Conservation (phyloP, 768 basidiomycete species). For the Kwoniella sp. region DNA sequence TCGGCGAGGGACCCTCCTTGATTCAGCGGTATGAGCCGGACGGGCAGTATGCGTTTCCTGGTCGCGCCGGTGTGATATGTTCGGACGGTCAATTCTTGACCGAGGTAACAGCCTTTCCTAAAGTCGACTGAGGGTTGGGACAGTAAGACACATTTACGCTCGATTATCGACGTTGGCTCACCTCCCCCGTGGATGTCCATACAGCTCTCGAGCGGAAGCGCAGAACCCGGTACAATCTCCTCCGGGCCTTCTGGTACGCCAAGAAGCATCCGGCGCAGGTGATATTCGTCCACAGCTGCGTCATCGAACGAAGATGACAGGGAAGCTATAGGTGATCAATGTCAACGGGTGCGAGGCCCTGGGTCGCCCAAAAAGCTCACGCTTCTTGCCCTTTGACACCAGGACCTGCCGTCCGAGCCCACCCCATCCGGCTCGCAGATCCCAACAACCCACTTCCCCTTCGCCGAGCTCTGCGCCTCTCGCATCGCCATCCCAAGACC, state of each 20-base stretch:
- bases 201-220: slow-evolving; percentile 92
- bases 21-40: slow-evolving; percentile 55
- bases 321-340: slow-evolving; percentile 10
- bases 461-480: slow-evolving; percentile 21
- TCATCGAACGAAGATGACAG: slow-evolving; percentile 14
- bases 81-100: slow-evolving; percentile 92
- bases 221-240: slow-evolving; percentile 71
- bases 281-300: slow-evolving; percentile 53
- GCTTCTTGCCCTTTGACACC: slow-evolving; percentile 63
- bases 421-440: slow-evolving; percentile 47
- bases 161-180: slow-evolving; percentile 57
- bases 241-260: slow-evolving; percentile 81
- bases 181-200: slow-evolving; percentile 90
- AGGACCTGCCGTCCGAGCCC: slow-evolving; percentile 76
- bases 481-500: slow-evolving; percentile 63
- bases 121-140: slow-evolving; percentile 67
- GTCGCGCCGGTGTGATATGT: slow-evolving; percentile 92
- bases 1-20: slow-evolving; percentile 6
- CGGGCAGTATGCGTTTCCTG: slow-evolving; percentile 82
- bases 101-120: slow-evolving; percentile 95
- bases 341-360: background rate
- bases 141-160: background rate
- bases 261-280: slow-evolving; percentile 69
- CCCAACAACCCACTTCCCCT: slow-evolving; percentile 48
- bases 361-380: slow-evolving; percentile 55